A percentile compares a stretch with the other conserved stretches of the same genome.
Conservation (phyloP, 2,329 filamentous ascomycete genomes). For the Xylaria arbuscula region DNA sequence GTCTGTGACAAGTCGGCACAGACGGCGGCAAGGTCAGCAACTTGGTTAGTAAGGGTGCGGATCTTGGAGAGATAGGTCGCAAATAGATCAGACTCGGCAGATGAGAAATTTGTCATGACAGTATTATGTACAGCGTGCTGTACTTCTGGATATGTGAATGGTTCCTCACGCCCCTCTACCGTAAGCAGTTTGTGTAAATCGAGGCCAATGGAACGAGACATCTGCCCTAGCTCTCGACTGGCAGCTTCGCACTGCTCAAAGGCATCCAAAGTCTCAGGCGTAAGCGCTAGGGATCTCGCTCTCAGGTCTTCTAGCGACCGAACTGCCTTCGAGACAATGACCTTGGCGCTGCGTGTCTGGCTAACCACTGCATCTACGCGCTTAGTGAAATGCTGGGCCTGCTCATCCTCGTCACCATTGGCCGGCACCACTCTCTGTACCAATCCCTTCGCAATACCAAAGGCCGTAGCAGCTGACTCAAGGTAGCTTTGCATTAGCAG, state of each 20-base stretch:
- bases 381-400: constrained; percentile 73
- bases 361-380: constrained; percentile 78
- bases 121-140: constrained; percentile 70
- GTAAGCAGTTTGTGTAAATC: constrained; percentile 73
- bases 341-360: constrained; percentile 84
- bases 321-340: constrained; percentile 81
- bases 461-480: constrained; percentile 72
- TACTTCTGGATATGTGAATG: constrained; percentile 74
- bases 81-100: constrained; percentile 75
- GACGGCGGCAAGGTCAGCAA: constrained; percentile 77
- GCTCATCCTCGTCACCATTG: constrained; percentile 72
- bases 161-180: constrained; percentile 77
- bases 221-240: constrained; percentile 72
- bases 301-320: constrained; percentile 82
- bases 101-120: constrained; percentile 61
- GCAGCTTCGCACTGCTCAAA: constrained; percentile 77
- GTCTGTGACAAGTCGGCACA: constrained; percentile 77
- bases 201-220: constrained; percentile 74
- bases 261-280: constrained; percentile 71
- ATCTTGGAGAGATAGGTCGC: constrained; percentile 75
- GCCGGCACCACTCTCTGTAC: constrained; percentile 72
- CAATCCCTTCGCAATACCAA: constrained; percentile 64
- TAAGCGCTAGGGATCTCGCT: constrained; percentile 77
- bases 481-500: constrained; percentile 82
- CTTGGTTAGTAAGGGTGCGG: constrained; percentile 69